A percentile compares a stretch with the other conserved stretches of the same genome.
Evolutionary conservation across 2,329 filamentous ascomycete genomes (phyloP).

Genomic region (Monilinia polystroma): DNA sequence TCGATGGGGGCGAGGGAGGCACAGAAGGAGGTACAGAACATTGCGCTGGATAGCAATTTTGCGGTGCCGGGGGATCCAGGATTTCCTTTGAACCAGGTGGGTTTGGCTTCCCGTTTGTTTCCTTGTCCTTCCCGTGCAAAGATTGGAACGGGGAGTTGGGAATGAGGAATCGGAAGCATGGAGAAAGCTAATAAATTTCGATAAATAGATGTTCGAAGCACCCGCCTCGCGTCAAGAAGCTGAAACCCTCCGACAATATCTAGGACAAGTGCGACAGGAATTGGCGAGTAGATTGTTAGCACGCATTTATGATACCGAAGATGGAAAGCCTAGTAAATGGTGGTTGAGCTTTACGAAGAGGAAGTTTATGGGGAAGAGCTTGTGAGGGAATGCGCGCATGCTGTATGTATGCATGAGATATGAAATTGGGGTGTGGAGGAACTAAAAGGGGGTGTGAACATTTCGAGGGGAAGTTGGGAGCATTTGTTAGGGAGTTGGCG

Average conservation of each 20-base stretch:
- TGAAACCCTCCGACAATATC: slow-evolving; percentile 83
- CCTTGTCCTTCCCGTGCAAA: background rate
- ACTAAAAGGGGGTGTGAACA: background rate
- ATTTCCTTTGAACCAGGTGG: slow-evolving; percentile 86
- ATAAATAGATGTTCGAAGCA: slow-evolving; percentile 76
- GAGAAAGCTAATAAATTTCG: background rate
- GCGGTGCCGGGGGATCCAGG: slow-evolving; percentile 89
- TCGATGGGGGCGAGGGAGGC: slow-evolving; percentile 60
- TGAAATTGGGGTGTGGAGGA: background rate
- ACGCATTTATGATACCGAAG: slow-evolving; percentile 73
- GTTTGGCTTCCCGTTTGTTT: slow-evolving; percentile 27
- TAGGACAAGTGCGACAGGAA: slow-evolving; percentile 91
- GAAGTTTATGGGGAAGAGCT: slow-evolving; percentile 97
- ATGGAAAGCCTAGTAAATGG: slow-evolving; percentile 75
- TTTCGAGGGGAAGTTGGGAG: background rate
- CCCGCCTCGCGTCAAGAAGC: slow-evolving; percentile 85
- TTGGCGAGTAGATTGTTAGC: slow-evolving; percentile 78
- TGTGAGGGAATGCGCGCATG: slow-evolving; percentile 48
- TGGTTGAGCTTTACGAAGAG: slow-evolving; percentile 99
- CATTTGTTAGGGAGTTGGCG: slow-evolving; percentile 18
- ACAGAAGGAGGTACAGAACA: slow-evolving; percentile 78
- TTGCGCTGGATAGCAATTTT: slow-evolving; percentile 90
- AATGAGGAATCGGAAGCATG: background rate
- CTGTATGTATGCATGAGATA: slow-evolving; percentile 28
- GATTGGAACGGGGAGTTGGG: background rate